Evolutionary conservation across 176 grass and related monocot species (phyloP).

Genomic region (Typha latifolia): DNA sequence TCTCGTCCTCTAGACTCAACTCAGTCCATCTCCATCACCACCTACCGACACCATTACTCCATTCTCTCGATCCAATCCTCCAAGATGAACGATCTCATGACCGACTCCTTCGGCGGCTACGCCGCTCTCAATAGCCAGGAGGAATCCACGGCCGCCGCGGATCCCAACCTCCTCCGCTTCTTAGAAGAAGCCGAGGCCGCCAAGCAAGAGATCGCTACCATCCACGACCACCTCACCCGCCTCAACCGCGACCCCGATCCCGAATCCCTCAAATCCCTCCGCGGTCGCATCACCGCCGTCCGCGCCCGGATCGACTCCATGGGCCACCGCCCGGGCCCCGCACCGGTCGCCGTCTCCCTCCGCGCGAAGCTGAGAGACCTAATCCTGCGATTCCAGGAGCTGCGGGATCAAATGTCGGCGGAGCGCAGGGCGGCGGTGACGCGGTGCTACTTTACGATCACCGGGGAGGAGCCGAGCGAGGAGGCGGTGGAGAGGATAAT

Average conservation of each 20-base stretch:
- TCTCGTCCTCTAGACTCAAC: no score
- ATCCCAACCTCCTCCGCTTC: not conserved
- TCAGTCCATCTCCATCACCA: no score
- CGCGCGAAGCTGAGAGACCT: conserved; percentile 16
- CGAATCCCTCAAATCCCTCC: conserved; percentile 11
- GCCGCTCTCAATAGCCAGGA: not conserved
- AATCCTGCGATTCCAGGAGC: conserved; percentile 12
- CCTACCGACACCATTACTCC: not conserved
- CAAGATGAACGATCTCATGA: not conserved
- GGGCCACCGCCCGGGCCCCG: conserved; percentile 10
- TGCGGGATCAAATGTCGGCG: conserved; percentile 23
- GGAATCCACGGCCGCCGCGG: not conserved
- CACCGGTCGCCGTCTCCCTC: conserved; percentile 12
- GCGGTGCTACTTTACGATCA: conserved; percentile 23
- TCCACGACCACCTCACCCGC: conserved; percentile 2
- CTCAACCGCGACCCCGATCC: not conserved
- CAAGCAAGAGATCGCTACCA: conserved; percentile 17
- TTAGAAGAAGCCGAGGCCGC: conserved; percentile 16
- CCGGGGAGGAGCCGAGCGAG: conserved; percentile 20
- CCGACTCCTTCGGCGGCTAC: not conserved
- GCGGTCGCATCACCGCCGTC: conserved; percentile 13
- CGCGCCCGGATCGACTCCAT: conserved; percentile 14
- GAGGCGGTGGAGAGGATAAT: conserved; percentile 1
- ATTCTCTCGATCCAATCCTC: not conserved
- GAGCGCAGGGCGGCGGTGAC: conserved; percentile 20